Evolutionary conservation across 192 early-diverging fungal species (phyloP), one percentile per base, ranked within the genome.

Genomic region (Rhizophagus clarus): DNA sequence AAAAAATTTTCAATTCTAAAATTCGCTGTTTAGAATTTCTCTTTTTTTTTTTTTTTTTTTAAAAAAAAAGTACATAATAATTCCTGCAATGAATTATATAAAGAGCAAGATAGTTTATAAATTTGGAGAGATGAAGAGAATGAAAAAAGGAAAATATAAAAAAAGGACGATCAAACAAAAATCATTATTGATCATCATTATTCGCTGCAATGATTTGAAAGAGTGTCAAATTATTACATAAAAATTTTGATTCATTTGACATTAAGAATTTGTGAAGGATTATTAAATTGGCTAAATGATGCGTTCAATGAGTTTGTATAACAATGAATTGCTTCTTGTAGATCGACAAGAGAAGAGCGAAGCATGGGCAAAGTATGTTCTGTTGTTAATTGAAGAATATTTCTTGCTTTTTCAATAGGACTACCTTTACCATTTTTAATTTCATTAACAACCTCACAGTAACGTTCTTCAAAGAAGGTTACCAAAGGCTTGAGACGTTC

Each of bases 401-500:
- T 86, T 64, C 79, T 84, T 7, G 90, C 90, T 76, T 89, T 89
- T 69, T 90, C 85, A 40, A 88, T n/a, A 24, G 88, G 81, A 51
- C 87, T 70, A 14, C 85, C 79, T 32, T 91, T 87, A 4, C 64
- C 78, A 61, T 87, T 86, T 31, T 77, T 47, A 5, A 86, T 71
- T 72, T 91, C 87, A n/a, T 80, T 67, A 49, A 85, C 82, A 60
- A 91, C 81, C 15, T 84, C 81, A n/a, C 73, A 80, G 79, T 88
- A 88, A 72, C 86, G 84, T 62, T 86, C 81, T 40, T 83, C 82
- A 17, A 87, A 84, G 80, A 89, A 89, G 4, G 32, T 40, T 24
- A 87, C 77, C 32, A 90, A 74, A 60, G 87, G 87, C 24, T 84
- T 51, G 1, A 91, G 61, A 37, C 83, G 85, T 17, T 32, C 28